Conservation (phyloP, 202 grass and related monocot genomes). For the Digitaria exilis region DNA sequence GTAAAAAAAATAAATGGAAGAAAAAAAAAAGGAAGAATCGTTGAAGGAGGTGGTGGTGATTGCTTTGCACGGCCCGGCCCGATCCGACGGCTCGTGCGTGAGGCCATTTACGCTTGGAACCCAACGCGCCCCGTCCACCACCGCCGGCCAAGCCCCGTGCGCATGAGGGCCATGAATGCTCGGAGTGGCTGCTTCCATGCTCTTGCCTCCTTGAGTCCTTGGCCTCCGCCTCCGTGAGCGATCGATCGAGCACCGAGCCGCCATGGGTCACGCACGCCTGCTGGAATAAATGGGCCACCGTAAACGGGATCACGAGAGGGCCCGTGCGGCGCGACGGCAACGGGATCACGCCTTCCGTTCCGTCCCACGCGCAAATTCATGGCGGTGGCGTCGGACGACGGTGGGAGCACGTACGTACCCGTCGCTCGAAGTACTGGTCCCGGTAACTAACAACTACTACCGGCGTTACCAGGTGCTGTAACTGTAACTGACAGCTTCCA, state of each 20-base stretch:
- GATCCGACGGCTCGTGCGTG: constrained; percentile 28
- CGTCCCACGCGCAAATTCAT: constrained; percentile 38
- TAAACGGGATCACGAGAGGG: constrained; percentile 46
- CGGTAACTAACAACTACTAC: no score
- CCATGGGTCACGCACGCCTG: not conserved
- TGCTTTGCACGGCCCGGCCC: not conserved
- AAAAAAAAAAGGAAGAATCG: not conserved
- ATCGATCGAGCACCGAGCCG: no score
- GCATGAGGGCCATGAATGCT: constrained; percentile 50
- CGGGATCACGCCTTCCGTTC: constrained; percentile 47
- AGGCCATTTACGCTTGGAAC: constrained; percentile 33
- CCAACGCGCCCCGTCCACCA: no score
- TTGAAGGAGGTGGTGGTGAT: not conserved
- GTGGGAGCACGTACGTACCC: no score
- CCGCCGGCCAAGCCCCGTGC: constrained; percentile 8
- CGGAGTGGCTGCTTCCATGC: no score
- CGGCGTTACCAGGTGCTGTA: not conserved
- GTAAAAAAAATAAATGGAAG: no score
- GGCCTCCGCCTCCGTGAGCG: not conserved
- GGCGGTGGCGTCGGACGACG: no score
- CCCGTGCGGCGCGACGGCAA: not conserved
- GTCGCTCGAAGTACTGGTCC: no score
- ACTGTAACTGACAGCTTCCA: not conserved
- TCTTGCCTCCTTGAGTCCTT: not conserved
- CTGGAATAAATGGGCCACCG: constrained; percentile 32